Evolutionary conservation across 805 yeast species (phyloP), one percentile per base, ranked within the genome.

Genomic region (Yarrowia osloensis): DNA sequence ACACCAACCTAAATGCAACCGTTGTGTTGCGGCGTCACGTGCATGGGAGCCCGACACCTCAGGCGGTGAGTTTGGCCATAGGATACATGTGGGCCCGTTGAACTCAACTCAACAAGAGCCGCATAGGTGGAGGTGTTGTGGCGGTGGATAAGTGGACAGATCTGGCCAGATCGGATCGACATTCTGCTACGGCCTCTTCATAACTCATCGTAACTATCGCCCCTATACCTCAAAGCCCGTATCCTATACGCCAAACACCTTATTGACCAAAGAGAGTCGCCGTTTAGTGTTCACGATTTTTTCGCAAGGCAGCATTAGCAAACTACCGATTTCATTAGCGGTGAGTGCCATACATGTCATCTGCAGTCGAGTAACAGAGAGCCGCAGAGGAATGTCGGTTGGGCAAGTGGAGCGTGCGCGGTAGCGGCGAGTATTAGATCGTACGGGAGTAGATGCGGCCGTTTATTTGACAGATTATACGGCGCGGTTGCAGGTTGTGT

Each of bases 11-110:
- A 35, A 54, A 19, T 12, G 42, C 17, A 37, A 31, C 61, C 61
- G 46, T 35, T 54, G n/a, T 33, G 42, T 54, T 54, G 61, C 61
- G 61, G 61, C 61, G 44, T 54, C 61, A 54, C 61, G 61, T 54
- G 61, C 42, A 37, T 33, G 19, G 17, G 57, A 22, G 31, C 22
- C 39, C n/a, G 19, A 31, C 26, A 47, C n/a, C 33, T 47, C 54
- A 29, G 57, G 57, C 57, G 57, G 39, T 15, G 7, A 15, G 7
- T 15, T 35, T 13, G 13, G 21, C n/a, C n/a, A n/a, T n/a, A n/a
- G n/a, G n/a, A n/a, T n/a, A n/a, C n/a, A n/a, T n/a, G n/a, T n/a
- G n/a, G n/a, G n/a, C n/a, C n/a, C n/a, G n/a, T 46, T 46, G 50
- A 46, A 33, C 26, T 26, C 21, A 44, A 44, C 29, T n/a, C n/a